Base-by-base conservation (phyloP, 345 rosid genomes). In the Boechera divaricarpa region DNA sequence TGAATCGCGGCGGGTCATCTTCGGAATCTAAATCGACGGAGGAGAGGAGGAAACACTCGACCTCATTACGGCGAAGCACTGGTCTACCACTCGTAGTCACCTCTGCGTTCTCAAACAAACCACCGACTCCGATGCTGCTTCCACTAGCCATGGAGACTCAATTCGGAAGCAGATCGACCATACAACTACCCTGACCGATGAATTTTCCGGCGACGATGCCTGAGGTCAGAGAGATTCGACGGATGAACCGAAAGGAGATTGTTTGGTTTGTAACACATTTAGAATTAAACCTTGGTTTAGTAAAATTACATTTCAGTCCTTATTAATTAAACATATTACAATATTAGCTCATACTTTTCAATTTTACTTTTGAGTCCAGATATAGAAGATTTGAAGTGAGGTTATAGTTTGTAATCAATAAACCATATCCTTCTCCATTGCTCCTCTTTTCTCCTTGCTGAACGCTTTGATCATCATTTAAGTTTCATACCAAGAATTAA, bases 41-140 rank as follows among this genome's bases (percentile, higher is more conserved):
- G 35, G 96, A 88, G 60, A 91, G 90, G 10, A 91, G 87, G n/a
- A 85, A 82, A 79, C 90, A 85, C 41, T 95, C 96, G 1, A 92
- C 90, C 70, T 89, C 97, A 73, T 72, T 77, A 39, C 86, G 86
- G 18, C 78, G 82, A 70, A 95, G 88, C 44, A 92, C 90, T 1
- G 97, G 96, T 38, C 97, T 90, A 21, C 98, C 97, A 72, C 93
- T 88, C 51, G 82, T 80, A 1, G 96, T 95, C 4, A 91, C 78
- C 69, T 84, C 87, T 21, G 83, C 85, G 64, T 63, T 74, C 16
- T 41, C 59, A 62, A 84, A 84, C 73, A 84, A 74, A 45, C 18
- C 51, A 33, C 33, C 41, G 68, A 59, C 11, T 71, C 61, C 60
- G 74, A 66, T 61, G 70, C 67, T 80, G 75, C 67, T 76, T 62